phyloP scores from a whole-genome alignment of 768 basidiomycete species.

The Hirschioporus abietinus region DNA sequence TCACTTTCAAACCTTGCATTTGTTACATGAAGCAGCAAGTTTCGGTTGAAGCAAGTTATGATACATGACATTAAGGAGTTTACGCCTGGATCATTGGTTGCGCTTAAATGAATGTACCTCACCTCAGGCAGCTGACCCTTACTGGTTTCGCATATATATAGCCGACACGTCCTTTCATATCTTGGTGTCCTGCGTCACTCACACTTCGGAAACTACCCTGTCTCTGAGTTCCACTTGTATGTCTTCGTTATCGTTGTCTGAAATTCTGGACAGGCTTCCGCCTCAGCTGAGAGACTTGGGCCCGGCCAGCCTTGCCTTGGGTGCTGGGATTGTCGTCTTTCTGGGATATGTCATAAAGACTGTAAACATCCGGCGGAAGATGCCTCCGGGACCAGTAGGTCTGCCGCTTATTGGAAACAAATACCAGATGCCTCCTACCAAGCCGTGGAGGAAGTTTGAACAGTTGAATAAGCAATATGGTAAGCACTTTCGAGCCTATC shows the following conservation, averaged over 20 bases:
- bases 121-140: not conserved
- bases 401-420: conserved; percentile 41
- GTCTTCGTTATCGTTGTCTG: not conserved
- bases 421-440: conserved; percentile 37
- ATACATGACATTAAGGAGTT: not conserved
- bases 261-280: not conserved
- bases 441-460: conserved; percentile 45
- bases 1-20: too few relatives aligned
- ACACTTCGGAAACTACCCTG: not conserved
- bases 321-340: not conserved
- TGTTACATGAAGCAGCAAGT: too few relatives aligned
- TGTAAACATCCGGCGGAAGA: conserved; percentile 12
- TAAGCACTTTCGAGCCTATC: conserved; percentile 15
- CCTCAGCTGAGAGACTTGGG: not conserved
- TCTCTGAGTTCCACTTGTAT: not conserved
- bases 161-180: too few relatives aligned
- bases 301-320: not conserved
- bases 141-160: not conserved
- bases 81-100: not conserved
- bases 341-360: not conserved
- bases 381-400: conserved; percentile 43
- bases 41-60: not conserved
- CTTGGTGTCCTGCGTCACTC: not conserved
- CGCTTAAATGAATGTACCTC: not conserved
- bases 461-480: conserved; percentile 44